Conservation (phyloP, 2,329 filamentous ascomycete genomes). For the Trichoderma sp. region DNA sequence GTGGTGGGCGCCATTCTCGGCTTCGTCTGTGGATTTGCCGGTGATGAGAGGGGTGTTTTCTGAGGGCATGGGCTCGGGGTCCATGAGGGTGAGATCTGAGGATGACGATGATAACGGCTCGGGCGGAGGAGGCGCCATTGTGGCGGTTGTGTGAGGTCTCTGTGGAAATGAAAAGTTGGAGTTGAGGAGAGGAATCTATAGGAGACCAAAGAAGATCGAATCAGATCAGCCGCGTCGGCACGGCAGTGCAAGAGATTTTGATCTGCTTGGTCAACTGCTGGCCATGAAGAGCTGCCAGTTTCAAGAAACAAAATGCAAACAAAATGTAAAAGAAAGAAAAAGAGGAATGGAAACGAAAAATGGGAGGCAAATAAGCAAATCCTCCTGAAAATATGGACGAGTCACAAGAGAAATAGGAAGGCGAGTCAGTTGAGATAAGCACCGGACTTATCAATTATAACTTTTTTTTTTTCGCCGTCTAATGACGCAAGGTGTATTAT, state of each 20-base stretch:
- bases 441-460: neutral
- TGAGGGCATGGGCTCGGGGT: conserved; percentile 11
- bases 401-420: neutral
- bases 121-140: conserved; percentile 9
- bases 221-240: neutral
- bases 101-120: conserved; percentile 10
- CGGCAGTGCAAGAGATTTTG: neutral
- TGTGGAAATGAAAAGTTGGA: neutral
- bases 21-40: neutral
- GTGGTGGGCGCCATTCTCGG: conserved; percentile 10
- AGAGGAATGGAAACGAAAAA: neutral
- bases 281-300: neutral
- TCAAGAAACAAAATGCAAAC: neutral
- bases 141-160: neutral
- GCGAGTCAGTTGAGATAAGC: conserved; percentile 11
- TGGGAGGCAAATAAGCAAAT: neutral
- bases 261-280: neutral
- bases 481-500: neutral
- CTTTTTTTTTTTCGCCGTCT: neutral
- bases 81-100: conserved; percentile 16
- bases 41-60: conserved; percentile 7
- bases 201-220: neutral
- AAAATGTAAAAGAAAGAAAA: neutral
- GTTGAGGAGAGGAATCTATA: neutral
- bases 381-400: neutral